Base-by-base conservation (phyloP, 1,284 basidiomycete species). In the Ganoderma multipileum region DNA sequence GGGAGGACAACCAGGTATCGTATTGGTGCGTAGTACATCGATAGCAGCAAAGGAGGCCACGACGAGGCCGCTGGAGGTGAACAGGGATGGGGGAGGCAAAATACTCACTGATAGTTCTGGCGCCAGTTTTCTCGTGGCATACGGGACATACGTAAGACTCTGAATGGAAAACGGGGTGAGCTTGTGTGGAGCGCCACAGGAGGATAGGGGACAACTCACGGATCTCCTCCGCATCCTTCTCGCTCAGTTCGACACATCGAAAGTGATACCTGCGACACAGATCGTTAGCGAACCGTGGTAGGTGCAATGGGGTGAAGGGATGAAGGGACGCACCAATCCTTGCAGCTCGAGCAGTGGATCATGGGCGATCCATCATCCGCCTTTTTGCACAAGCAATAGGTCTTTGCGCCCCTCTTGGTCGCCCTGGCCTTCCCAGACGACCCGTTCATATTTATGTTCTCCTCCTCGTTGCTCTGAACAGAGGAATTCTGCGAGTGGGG, bases 311-410 rank as follows among this genome's bases (percentile, higher is more conserved):
- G 18, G n/a, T 28, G 54, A 9, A 16, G 14, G 26, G 36, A 36
- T 36, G n/a, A n/a, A n/a, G 33, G 38, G 20, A 81, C 89, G 74
- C 76, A 95, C 94, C 94, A 95, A 68, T 91, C 89, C 54, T 84
- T 83, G 78, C 94, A 95, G 63, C 84, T 83, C 28, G 86, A 84
- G 76, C 94, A 95, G 61, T 83, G 83, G 59, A 95, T 89, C 94
- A 95, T 95, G 20, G 94, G 93, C 16, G 90, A 86, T 64, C 92
- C 91, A 81, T 94, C 91, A 77, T 95, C 91, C 38, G 86, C 83
- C 68, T 84, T 83, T 42, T 82, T 83, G 78, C 91, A 93, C 3
- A 83, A 79, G 80, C 91, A 93, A 73, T 86, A 86, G 47, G 80
- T 74, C 61, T 83, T 80, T 6, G 70, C 67, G 67, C 63, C 71